Evolutionary conservation across 805 yeast genomes (phyloP), one percentile per base, ranked within the genome.

Genomic region (Wickerhamomyces canadensis): DNA sequence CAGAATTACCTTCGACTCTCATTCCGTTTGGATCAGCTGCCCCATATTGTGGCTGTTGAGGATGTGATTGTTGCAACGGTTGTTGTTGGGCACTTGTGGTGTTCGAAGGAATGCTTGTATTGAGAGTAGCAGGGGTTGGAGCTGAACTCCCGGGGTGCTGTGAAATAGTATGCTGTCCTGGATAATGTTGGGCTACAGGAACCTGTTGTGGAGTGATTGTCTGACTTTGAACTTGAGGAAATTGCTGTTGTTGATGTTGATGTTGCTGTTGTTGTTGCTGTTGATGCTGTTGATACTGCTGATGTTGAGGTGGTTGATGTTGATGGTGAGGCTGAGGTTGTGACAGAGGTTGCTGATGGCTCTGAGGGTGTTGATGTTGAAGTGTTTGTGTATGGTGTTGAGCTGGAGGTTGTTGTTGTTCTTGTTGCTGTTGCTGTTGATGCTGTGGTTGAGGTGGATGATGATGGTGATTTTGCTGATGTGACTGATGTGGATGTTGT

Each of bases 1-100:
- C 88, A 44, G 70, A 71, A 40, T 40, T 30, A 34, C 45, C 47
- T 31, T 49, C 56, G 16, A 45, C 47, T 33, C 53, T 39, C 12
- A 44, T 27, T 1, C 44, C 46, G 22, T 35, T 36, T 7, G 48
- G 43, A 29, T 46, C 48, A 15, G 24, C 19, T 27, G 34, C 30
- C 3, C 24, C 38, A 17, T 31, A 33, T 5, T 21, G 32, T 26
- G 31, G 38, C 14, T 31, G 33, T 11, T 24, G 35, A 18, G 29
- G 38, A 15, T 31, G 31, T 3, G 19, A 31, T 25, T 19, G 34
- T n/a, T 27, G 40, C 5, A 9, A 40, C 16, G 21, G 41, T 11
- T 24, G 42, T 13, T 36, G 36, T 36, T 34, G 27, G 35, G 40
- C 14, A 38, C 37, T 28, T 38, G 38, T 26, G 27, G 44, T 30